Evolutionary conservation across 495 filamentous ascomycete species (phyloP), one percentile per base, ranked within the genome.

Genomic region (Podospora anserina): DNA sequence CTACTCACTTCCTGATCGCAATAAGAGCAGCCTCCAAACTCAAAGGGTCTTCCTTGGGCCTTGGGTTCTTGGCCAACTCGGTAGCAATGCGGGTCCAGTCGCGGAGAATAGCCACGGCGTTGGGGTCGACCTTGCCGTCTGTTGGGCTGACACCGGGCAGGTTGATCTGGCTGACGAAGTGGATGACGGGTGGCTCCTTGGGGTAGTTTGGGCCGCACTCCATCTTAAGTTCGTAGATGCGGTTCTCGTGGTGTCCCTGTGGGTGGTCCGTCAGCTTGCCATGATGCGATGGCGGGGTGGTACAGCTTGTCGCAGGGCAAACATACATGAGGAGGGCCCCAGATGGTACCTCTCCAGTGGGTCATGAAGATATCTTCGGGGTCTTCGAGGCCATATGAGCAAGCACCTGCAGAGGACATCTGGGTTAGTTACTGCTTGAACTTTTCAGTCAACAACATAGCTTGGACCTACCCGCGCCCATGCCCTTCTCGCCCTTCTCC

Each of bases 301-400:
- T 18, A 49, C 9, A 49, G 39, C 2, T 39, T 11, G 34, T 49
- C 15, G 39, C 19, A 9, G 15, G 32, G n/a, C 18, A 66, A 28
- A 54, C 68, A 18, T 83, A 97, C 95, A 78, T 99, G 96, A 73
- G 96, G 95, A 72, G 95, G 95, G 0, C 95, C 95, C 61, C 97
- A 88, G 71, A 99, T 97, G 1, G 95, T 98, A 63, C 93, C 95
- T 71, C 96, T 96, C 95, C 95, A 99, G 86, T 97, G 92, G 68
- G 92, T 92, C 94, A 99, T 97, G 81, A 94, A 88, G 74, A 97
- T 87, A 74, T 99, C 95, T 75, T 97, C 94, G 28, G 92, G 92
- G 80, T 98, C 92, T 65, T 92, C 92, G 56, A 98, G 88, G 74
- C 95, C 95, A 72, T 97, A 98, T 4, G 95, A 98, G 84, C 93